Evolutionary conservation across 495 filamentous ascomycete species (phyloP).

Genomic region (Aspergillus carlsbadensis): DNA sequence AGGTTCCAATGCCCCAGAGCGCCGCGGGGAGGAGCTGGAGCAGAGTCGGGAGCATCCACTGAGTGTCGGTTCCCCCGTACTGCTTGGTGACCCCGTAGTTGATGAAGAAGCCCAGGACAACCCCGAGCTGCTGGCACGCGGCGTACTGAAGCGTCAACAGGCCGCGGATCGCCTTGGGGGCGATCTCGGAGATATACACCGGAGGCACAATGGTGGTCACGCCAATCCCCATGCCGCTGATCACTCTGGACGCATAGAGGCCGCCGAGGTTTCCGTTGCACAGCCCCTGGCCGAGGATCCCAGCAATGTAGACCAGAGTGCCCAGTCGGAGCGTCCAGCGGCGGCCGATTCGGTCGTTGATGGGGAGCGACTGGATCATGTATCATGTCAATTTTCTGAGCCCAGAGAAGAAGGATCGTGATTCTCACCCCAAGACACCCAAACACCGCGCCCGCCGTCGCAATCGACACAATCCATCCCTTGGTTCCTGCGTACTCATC

Average conservation of each 20-base stretch:
- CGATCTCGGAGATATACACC: conserved; percentile 52
- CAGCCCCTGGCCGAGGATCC: conserved; percentile 55
- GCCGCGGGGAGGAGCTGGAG: conserved; percentile 60
- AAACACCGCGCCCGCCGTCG: conserved; percentile 53
- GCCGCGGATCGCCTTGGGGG: conserved; percentile 64
- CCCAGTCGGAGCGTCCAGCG: conserved; percentile 49
- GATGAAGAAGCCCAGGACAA: conserved; percentile 61
- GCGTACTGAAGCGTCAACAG: conserved; percentile 64
- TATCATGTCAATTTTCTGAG: no score
- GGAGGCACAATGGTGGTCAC: conserved; percentile 57
- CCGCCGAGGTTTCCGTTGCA: conserved; percentile 40
- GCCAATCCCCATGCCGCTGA: conserved; percentile 62
- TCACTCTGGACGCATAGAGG: conserved; percentile 51
- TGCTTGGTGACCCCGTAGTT: conserved; percentile 56
- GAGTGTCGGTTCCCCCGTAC: conserved; percentile 46
- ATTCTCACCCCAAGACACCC: conserved; percentile 23
- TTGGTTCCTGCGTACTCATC: conserved; percentile 39
- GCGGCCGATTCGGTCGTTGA: conserved; percentile 22
- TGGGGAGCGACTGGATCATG: conserved; percentile 23
- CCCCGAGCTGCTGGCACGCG: conserved; percentile 56
- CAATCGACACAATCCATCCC: conserved; percentile 62
- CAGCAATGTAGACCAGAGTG: conserved; percentile 53
- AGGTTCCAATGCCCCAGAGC: conserved; percentile 52
- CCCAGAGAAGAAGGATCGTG: no score
- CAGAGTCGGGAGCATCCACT: conserved; percentile 59